Evolutionary conservation across 352 stramenopile genomes (phyloP), one percentile per base, ranked within the genome.

Genomic region (Pilasporangium apinafurcum): DNA sequence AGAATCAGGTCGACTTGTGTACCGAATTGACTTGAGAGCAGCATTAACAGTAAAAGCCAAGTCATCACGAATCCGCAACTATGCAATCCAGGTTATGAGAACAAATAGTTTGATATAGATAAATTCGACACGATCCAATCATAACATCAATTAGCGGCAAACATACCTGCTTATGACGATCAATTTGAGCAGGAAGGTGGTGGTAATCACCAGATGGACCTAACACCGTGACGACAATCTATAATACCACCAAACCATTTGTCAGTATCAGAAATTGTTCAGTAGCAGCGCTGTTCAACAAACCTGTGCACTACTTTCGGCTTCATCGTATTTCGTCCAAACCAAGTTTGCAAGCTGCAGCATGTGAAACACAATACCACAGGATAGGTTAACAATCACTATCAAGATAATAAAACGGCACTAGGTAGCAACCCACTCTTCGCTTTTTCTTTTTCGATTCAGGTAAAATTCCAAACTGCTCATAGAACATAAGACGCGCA

Each of bases 31-130:
- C 41, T 81, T 81, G 25, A 92, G 66, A 8, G 74, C 75, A 6
- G 80, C 80, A 40, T 90, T 89, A 14, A 88, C 75, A 29, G 73
- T 88, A 53, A 84, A 88, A 18, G 65, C 59, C 22, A 92, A 58
- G 39, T 92, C 70, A 13, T 86, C 71, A 9, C 80, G 76, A 39
- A 89, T 76, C 12, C 80, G 74, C 8, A 83, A 56, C 67, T 88
- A 50, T 5, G n/a, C n/a, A n/a, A n/a, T n/a, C n/a, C n/a, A n/a
- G n/a, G n/a, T n/a, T n/a, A n/a, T 20, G 21, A 13, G 12, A 7
- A 46, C 10, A 26, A 13, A 25, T 10, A 50, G 31, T 7, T 21
- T 37, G 25, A 26, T 8, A 45, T 27, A 45, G 25, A 2, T 18
- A 33, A 18, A 31, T 21, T 32, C 2, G 24, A 21, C 24, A 16